A percentile compares a stretch with the other conserved stretches of the same genome.
These are phyloP conservation scores for Syncephalastrum monosporum DNA, from an alignment of 371 early-diverging fungal genomes.

Conservation along the genomic window DNA sequence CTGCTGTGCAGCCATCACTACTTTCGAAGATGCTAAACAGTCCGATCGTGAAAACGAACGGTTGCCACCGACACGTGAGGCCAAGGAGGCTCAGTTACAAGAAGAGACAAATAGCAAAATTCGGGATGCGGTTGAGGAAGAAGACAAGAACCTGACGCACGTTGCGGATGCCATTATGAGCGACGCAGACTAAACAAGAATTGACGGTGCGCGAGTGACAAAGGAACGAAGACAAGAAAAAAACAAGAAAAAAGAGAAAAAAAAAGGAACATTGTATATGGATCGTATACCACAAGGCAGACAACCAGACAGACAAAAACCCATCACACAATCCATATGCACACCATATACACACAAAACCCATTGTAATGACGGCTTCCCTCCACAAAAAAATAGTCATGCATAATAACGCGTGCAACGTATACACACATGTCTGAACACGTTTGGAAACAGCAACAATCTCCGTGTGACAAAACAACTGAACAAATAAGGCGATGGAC, in stretches of 20 bases:
- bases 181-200: slow-evolving; percentile 27
- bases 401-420: too few species aligned
- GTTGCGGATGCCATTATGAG: slow-evolving; percentile 32
- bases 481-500: slow-evolving; percentile 11
- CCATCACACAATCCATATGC: not conserved
- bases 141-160: slow-evolving; percentile 18
- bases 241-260: slow-evolving; percentile 7
- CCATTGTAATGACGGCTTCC: too few species aligned
- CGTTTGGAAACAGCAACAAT: slow-evolving; percentile 3
- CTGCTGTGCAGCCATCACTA: slow-evolving; percentile 63
- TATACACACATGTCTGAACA: not conserved
- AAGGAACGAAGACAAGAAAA: not conserved
- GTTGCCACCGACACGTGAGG: slow-evolving; percentile 77
- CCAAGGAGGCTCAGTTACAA: slow-evolving; percentile 44
- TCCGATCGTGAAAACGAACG: slow-evolving; percentile 93
- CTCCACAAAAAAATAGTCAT: not conserved
- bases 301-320: not conserved
- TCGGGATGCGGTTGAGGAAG: slow-evolving; percentile 40
- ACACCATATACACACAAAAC: not conserved
- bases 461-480: slow-evolving; percentile 8
- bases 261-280: not conserved
- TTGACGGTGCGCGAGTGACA: too few species aligned
- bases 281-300: slow-evolving; percentile 5
- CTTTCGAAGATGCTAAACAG: slow-evolving; percentile 90
- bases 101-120: slow-evolving; percentile 45